These are phyloP conservation scores for Spiromastix sp. DNA, from an alignment of 2,329 filamentous ascomycete species.

Conservation along the genomic window DNA sequence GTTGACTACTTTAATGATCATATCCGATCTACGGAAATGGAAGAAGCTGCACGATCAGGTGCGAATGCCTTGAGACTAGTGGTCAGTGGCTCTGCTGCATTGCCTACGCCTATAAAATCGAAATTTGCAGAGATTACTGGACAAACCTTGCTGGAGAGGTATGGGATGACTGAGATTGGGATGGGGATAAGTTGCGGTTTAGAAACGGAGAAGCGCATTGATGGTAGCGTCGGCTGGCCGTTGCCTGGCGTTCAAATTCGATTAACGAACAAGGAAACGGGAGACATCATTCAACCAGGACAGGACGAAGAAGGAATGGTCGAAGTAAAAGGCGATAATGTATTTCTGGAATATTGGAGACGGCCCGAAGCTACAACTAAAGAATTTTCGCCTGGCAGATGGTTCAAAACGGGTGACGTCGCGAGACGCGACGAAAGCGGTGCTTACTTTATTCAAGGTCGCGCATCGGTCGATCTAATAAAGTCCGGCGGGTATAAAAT, in stretches of 20 bases:
- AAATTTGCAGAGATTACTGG: constrained; percentile 32
- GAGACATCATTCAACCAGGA: constrained; percentile 16
- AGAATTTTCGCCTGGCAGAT: constrained; percentile 38
- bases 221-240: constrained; percentile 40
- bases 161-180: constrained; percentile 43
- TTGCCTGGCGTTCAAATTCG: constrained; percentile 38
- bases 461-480: constrained; percentile 44
- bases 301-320: constrained; percentile 33
- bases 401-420: constrained; percentile 41
- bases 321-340: constrained; percentile 31
- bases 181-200: constrained; percentile 38
- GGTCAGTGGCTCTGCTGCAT: constrained; percentile 33
- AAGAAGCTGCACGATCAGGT: constrained; percentile 22
- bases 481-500: constrained; percentile 48
- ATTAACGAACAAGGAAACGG: constrained; percentile 32
- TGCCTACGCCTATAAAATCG: constrained; percentile 31
- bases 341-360: constrained; percentile 35
- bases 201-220: constrained; percentile 28
- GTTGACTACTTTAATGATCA: constrained; percentile 35
- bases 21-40: constrained; percentile 25
- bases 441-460: constrained; percentile 44
- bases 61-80: constrained; percentile 27
- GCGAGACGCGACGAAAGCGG: constrained; percentile 24
- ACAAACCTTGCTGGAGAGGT: constrained; percentile 37
- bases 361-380: constrained; percentile 35